Base-by-base conservation (phyloP, 177 flowering plant species). In the Vitis hybrid region DNA sequence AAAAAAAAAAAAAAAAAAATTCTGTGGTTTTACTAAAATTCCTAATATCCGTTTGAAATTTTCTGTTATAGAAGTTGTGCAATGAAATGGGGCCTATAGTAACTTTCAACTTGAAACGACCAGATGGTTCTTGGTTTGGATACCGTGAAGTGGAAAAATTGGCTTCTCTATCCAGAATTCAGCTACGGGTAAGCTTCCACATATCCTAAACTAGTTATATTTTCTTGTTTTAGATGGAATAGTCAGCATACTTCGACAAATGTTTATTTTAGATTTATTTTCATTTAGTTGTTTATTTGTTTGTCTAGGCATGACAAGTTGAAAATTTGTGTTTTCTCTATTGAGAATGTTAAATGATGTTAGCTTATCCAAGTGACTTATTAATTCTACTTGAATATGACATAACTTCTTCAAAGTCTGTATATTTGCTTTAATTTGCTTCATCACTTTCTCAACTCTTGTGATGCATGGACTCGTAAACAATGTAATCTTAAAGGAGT, bases 51-150 rank as follows among this genome's bases (percentile, higher is more conserved):
- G 61, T 45, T n/a, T 63, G 13, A 39, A 15, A 58, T 39, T 56
- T 72, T 19, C 52, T 68, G 3, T 60, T 23, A 66, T 64, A 89
- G 94, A 76, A 70, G 62, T 34, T 75, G 26, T 76, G 59, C 71
- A 56, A 65, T 75, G 79, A 79, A 57, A 60, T 80, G 66, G 95
- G 99, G 59, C 83, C 99, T 8, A 79, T 80, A 56, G 78, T 95
- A n/a, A 75, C 98, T 69, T 95, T 95, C 79, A 95, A 95, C 83
- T 80, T 95, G 86, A 89, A 73, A 81, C 85, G 94, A 61, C 78
- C 87, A 52, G 97, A 95, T 80, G 94, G 91, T 19, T 84, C 97
- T 67, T 95, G 99, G 99, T 66, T 78, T 86, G 99, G 99, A 66
- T 82, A 90, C 66, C 91, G 86, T 15, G 99, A 95, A 81, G 97